Conservation (phyloP, 805 yeast genomes). For the Pachysolen tannophilus region DNA sequence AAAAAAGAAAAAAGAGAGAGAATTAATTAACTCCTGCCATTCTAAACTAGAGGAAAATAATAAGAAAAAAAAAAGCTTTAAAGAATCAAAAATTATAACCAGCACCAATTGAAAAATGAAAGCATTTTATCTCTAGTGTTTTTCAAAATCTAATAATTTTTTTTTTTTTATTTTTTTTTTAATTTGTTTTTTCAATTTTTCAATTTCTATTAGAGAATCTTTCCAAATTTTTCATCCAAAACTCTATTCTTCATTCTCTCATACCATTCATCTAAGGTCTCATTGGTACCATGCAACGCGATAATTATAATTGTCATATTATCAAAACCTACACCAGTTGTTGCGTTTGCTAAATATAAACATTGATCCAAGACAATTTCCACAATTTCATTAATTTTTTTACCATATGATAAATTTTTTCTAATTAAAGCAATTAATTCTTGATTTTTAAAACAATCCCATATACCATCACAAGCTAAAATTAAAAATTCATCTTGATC, state of each 20-base stretch:
- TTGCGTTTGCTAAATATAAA: constrained; percentile 60
- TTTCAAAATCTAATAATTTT: no score
- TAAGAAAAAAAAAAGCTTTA: no score
- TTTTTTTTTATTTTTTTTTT: no score
- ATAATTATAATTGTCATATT: constrained; percentile 73
- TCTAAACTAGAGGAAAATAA: no score
- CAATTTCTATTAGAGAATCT: no score
- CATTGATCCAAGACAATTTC: constrained; percentile 58
- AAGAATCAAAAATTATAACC: no score
- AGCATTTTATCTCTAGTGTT: no score
- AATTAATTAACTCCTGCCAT: no score
- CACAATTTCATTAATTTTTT: constrained; percentile 49
- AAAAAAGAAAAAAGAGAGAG: no score
- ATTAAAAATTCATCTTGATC: constrained; percentile 58
- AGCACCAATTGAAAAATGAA: no score
- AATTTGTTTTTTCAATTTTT: no score
- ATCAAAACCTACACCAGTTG: constrained; percentile 76
- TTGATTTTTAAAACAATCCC: constrained; percentile 62
- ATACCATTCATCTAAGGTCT: constrained; percentile 51
- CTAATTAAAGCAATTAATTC: constrained; percentile 47
- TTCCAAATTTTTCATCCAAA: constrained; percentile 29
- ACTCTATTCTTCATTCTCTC: constrained; percentile 35
- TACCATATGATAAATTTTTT: constrained; percentile 48
- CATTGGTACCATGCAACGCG: constrained; percentile 43
- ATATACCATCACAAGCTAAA: constrained; percentile 77